Evolutionary conservation across 2,329 filamentous ascomycete genomes (phyloP).

Genomic region (Apiospora sp.): DNA sequence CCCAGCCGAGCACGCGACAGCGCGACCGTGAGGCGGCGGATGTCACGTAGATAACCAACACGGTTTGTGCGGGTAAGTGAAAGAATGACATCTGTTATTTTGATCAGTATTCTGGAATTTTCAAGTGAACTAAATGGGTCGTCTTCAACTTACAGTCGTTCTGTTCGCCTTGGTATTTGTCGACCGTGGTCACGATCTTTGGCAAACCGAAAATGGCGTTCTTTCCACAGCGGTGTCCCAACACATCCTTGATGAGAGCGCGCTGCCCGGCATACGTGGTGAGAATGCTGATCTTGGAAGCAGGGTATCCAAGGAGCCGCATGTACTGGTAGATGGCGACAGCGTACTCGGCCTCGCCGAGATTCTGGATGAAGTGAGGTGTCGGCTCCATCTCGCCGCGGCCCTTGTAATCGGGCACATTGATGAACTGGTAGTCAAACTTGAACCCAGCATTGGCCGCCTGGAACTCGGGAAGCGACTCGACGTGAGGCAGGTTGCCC

Average conservation of each 20-base stretch:
- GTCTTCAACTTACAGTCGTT: conserved; percentile 82
- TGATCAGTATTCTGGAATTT: conserved; percentile 28
- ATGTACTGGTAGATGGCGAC: conserved; percentile 98
- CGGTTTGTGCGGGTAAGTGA: conserved; percentile 88
- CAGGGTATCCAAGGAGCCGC: conserved; percentile 92
- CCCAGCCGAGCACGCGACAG: conserved; percentile 91
- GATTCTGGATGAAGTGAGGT: conserved; percentile 94
- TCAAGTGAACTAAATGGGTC: background rate
- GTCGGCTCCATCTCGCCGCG: conserved; percentile 87
- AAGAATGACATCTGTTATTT: conserved; percentile 81
- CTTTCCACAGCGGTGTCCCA: conserved; percentile 81
- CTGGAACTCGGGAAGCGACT: conserved; percentile 74
- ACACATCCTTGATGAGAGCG: conserved; percentile 86
- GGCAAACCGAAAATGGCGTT: conserved; percentile 90
- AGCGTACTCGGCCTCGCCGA: conserved; percentile 96
- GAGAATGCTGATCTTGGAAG: conserved; percentile 83
- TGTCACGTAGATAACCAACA: conserved; percentile 91
- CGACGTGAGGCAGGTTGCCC: conserved; percentile 79
- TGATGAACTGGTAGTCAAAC: conserved; percentile 96
- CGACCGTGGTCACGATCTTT: conserved; percentile 89
- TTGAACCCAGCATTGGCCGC: conserved; percentile 90
- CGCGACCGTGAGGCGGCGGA: conserved; percentile 92
- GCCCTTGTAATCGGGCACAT: conserved; percentile 92
- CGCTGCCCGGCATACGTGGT: conserved; percentile 94
- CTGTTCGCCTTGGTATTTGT: conserved; percentile 99